Evolutionary conservation across 345 rosid genomes (phyloP).

Genomic region (Arabis alpina): DNA sequence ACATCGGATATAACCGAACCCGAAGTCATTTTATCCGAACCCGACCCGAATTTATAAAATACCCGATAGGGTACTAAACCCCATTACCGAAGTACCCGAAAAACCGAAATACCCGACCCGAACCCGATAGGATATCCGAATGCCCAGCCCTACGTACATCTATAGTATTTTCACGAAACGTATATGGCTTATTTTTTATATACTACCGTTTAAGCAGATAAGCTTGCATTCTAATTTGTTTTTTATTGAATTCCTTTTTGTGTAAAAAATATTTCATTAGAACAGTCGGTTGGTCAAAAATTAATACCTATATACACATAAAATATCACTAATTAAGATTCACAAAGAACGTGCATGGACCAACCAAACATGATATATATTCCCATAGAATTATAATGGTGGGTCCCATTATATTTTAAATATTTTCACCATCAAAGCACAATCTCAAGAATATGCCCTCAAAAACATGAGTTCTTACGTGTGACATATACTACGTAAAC

Average conservation of each 20-base stretch:
- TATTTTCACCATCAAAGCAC: constrained; percentile 31
- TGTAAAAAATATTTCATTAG: neutral
- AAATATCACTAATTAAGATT: constrained; percentile 8
- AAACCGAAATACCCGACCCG: too few relatives aligned
- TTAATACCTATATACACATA: neutral
- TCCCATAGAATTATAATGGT: constrained; percentile 3
- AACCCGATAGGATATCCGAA: too few relatives aligned
- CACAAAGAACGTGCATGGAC: constrained; percentile 40
- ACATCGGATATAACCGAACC: too few relatives aligned
- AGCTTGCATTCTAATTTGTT: neutral
- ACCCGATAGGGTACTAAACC: too few relatives aligned
- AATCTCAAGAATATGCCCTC: constrained; percentile 33
- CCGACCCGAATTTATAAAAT: too few relatives aligned
- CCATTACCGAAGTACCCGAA: too few relatives aligned
- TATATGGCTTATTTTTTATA: neutral
- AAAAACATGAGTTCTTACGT: constrained; percentile 27
- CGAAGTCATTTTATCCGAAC: too few relatives aligned
- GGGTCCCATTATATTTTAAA: constrained; percentile 28
- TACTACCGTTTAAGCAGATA: too few relatives aligned
- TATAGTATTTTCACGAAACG: neutral
- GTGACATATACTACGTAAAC: constrained; percentile 24
- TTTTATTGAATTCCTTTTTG: neutral
- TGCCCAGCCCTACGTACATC: too few relatives aligned
- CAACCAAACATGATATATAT: constrained; percentile 25
- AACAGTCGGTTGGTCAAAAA: too few relatives aligned